Conservation (phyloP, 176 grass and related monocot genomes). For the Triticum aestivum region DNA sequence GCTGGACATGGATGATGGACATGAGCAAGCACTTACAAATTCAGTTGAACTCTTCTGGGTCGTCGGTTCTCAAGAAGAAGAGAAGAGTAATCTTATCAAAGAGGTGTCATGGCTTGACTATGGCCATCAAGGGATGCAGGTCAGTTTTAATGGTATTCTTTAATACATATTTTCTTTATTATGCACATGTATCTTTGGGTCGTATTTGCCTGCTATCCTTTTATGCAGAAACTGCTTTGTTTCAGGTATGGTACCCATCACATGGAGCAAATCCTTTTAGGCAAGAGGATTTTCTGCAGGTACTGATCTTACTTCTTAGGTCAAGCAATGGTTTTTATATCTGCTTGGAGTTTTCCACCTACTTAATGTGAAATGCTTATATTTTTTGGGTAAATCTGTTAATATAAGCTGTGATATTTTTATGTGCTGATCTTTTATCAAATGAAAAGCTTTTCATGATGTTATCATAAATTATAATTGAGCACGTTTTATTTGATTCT, state of each 20-base stretch:
- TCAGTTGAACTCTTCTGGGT: conserved; percentile 98
- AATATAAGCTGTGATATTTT: background rate
- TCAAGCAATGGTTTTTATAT: conserved; percentile 15
- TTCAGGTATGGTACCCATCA: conserved; percentile 97
- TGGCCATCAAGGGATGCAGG: conserved; percentile 97
- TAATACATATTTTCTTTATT: background rate
- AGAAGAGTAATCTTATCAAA: conserved; percentile 93
- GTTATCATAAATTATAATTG: conserved; percentile 9
- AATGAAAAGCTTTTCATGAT: background rate
- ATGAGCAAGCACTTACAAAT: conserved; percentile 83
- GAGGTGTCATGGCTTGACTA: conserved; percentile 99
- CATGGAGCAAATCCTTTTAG: conserved; percentile 83
- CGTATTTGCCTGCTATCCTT: background rate
- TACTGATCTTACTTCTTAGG: conserved; percentile 31
- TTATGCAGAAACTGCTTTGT: conserved; percentile 28
- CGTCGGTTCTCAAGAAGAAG: conserved; percentile 76
- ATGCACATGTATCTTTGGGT: background rate
- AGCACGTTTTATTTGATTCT: conserved; percentile 43
- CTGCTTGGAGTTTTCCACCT: conserved; percentile 20
- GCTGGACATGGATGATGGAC: conserved; percentile 93
- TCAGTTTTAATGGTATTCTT: conserved; percentile 40
- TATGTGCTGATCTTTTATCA: background rate
- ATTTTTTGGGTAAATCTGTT: background rate
- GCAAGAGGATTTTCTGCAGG: conserved; percentile 98
- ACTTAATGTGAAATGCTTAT: background rate